Conservation (phyloP, 2,329 filamentous ascomycete genomes). For the Arthrobotrys pseudoclavata region DNA sequence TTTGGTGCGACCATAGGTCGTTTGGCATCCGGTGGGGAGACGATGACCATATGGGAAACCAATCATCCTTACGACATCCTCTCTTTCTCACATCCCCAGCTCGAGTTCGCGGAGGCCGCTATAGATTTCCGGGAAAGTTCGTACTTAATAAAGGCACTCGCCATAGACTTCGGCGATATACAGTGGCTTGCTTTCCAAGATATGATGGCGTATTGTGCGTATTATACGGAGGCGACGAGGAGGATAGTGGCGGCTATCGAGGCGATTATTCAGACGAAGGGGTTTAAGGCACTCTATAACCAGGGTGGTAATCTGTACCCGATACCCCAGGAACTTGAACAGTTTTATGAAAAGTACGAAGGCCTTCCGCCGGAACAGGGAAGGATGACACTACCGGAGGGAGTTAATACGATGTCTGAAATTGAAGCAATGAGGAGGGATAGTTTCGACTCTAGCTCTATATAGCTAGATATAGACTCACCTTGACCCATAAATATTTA, state of each 20-base stretch:
- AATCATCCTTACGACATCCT: conserved; percentile 11
- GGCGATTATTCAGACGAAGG: conserved; percentile 17
- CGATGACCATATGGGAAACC: conserved; percentile 17
- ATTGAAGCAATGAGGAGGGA: conserved; percentile 22
- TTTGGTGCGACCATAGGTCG: conserved; percentile 4
- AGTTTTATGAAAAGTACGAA: conserved; percentile 24
- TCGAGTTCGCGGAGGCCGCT: conserved; percentile 9
- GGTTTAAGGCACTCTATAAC: conserved; percentile 26
- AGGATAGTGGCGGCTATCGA: neutral
- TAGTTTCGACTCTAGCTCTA: neutral
- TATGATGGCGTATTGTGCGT: conserved; percentile 3
- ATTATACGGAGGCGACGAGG: conserved; percentile 11
- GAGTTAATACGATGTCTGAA: conserved; percentile 19
- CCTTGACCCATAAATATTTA: neutral
- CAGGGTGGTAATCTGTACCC: neutral
- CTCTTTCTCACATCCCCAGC: conserved; percentile 2
- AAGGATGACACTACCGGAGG: conserved; percentile 15
- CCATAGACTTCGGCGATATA: neutral
- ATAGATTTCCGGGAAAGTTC: conserved; percentile 9
- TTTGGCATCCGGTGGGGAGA: neutral
- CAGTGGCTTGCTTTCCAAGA: conserved; percentile 15
- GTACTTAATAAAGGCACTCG: conserved; percentile 1
- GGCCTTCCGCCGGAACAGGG: neutral
- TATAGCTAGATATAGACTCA: conserved; percentile 9
- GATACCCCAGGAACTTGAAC: conserved; percentile 24